phyloP scores from a whole-genome alignment of 2,329 filamentous ascomycete species.

The Aspergillus chevalieri region DNA sequence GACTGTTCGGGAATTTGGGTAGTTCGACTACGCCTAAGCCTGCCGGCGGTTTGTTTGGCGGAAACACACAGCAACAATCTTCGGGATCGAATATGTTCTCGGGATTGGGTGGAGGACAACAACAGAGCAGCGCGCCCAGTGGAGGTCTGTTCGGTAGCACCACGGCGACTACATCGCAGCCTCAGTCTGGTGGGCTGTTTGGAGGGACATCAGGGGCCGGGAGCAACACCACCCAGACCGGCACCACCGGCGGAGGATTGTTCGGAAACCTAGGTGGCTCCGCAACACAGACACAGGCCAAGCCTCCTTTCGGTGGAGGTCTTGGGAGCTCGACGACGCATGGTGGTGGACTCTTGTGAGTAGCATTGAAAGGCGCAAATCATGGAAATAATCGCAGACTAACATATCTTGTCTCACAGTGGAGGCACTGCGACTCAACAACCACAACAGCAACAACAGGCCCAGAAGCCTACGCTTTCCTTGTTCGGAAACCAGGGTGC shows the following conservation, averaged over 20 bases:
- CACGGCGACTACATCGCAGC: conserved; percentile 24
- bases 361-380: neutral
- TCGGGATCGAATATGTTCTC: conserved; percentile 30
- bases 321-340: conserved; percentile 24
- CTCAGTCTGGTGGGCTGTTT: conserved; percentile 22
- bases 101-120: conserved; percentile 19
- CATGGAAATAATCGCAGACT: neutral
- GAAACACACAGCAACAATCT: conserved; percentile 21
- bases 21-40: conserved; percentile 26
- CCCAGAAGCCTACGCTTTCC: conserved; percentile 43
- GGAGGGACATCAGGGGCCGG: conserved; percentile 10
- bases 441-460: conserved; percentile 36
- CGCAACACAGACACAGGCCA: conserved; percentile 28
- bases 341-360: conserved; percentile 32
- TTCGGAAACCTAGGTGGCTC: conserved; percentile 26
- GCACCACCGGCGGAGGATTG: conserved; percentile 22
- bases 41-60: conserved; percentile 26
- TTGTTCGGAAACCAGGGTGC: conserved; percentile 33
- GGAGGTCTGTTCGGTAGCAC: conserved; percentile 26
- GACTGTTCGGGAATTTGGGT: conserved; percentile 26
- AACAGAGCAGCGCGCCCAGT: conserved; percentile 21
- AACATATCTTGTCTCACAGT: conserved; percentile 2
- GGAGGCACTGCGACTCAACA: conserved; percentile 23
- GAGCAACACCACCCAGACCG: conserved; percentile 17
- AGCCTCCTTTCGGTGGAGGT: conserved; percentile 27